phyloP scores from a whole-genome alignment of 2,329 filamentous ascomycete species.

The Neoarthrinium moseri region DNA sequence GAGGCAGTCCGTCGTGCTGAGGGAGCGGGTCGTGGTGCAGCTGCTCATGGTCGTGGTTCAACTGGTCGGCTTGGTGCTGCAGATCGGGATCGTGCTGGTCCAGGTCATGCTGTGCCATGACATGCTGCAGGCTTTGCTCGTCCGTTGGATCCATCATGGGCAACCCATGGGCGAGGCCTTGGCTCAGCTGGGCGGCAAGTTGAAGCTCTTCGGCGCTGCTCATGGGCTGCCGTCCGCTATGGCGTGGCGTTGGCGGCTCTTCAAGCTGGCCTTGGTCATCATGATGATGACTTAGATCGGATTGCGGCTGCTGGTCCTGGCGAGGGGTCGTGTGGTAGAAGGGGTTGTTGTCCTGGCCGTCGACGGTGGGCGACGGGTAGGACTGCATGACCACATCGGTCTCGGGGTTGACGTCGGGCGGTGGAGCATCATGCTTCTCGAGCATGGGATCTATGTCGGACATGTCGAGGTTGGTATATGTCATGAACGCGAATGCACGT shows the following conservation, averaged over 20 bases:
- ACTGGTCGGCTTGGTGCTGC: constrained; percentile 4
- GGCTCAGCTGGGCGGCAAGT: constrained; percentile 56
- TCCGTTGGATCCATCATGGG: constrained; percentile 42
- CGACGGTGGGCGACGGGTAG: constrained; percentile 46
- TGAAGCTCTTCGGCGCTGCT: constrained; percentile 55
- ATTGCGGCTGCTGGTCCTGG: constrained; percentile 21
- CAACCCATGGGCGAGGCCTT: constrained; percentile 52
- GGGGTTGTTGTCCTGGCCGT: constrained; percentile 39
- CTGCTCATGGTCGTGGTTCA: constrained; percentile 7
- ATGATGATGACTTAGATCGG: constrained; percentile 21
- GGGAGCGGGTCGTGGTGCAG: constrained; percentile 4
- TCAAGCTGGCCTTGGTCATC: constrained; percentile 25
- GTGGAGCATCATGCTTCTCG: constrained; percentile 20
- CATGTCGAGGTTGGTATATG: constrained; percentile 16
- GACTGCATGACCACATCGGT: constrained; percentile 31
- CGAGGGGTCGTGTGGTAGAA: constrained; percentile 40
- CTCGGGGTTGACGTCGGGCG: constrained; percentile 11
- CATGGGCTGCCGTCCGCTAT: constrained; percentile 39
- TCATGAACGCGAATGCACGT: too few relatives aligned
- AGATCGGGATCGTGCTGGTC: constrained; percentile 30
- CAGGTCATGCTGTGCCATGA: constrained; percentile 41
- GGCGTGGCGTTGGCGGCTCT: constrained; percentile 37
- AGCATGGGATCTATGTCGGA: constrained; percentile 26
- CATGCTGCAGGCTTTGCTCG: constrained; percentile 40
- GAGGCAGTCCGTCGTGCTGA: constrained; percentile 6